phyloP scores from a whole-genome alignment of 768 basidiomycete species.

The Thelephora aurantiotincta region DNA sequence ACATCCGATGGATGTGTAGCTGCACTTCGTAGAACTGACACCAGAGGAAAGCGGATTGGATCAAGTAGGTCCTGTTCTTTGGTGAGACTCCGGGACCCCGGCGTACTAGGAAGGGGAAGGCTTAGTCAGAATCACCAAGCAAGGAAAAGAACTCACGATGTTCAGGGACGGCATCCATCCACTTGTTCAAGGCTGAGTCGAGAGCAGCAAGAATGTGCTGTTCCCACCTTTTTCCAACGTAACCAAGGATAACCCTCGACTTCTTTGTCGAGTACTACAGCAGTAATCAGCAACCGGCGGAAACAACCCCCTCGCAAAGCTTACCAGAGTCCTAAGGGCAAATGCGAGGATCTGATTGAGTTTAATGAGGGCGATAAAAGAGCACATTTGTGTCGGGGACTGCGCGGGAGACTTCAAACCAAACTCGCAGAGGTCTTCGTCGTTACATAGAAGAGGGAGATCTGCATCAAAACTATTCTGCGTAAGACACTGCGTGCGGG shows the following conservation, averaged over 20 bases:
- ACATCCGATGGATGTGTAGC: slow-evolving; percentile 32
- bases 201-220: slow-evolving; percentile 55
- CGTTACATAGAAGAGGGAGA: slow-evolving; percentile 50
- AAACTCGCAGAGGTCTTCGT: slow-evolving; percentile 47
- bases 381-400: slow-evolving; percentile 39
- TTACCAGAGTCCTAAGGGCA: slow-evolving; percentile 30
- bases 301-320: background rate
- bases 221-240: slow-evolving; percentile 40
- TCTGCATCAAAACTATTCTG: slow-evolving; percentile 41
- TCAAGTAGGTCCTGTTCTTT: background rate
- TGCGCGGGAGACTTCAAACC: slow-evolving; percentile 49
- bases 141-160: slow-evolving; percentile 23
- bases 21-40: slow-evolving; percentile 24
- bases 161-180: slow-evolving; percentile 58
- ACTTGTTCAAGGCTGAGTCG: slow-evolving; percentile 66
- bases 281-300: background rate
- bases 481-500: background rate
- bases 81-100: too few species aligned
- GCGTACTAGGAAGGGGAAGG: background rate
- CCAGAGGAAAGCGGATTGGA: slow-evolving; percentile 13
- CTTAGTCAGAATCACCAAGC: slow-evolving; percentile 14
- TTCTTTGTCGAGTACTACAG: slow-evolving; percentile 60
- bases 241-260: slow-evolving; percentile 36
- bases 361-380: slow-evolving; percentile 39
- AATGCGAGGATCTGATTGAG: slow-evolving; percentile 49